Conservation (phyloP, 179 eudicot species). For the Nepenthes alata region DNA sequence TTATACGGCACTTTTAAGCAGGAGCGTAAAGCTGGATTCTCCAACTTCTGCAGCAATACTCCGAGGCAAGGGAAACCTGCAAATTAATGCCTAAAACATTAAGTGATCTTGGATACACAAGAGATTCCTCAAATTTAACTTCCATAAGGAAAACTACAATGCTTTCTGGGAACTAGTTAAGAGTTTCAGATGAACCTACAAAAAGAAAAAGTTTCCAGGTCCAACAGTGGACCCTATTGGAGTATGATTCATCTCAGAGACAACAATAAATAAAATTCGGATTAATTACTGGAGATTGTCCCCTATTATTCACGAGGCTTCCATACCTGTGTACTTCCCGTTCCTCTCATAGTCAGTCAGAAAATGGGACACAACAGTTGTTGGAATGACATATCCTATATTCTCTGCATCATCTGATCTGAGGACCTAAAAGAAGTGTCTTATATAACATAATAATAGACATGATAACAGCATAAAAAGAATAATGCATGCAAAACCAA, state of each 20-base stretch:
- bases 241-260: not conserved
- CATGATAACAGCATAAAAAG: too few species aligned
- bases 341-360: slow-evolving; percentile 76
- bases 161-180: too few species aligned
- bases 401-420: slow-evolving; percentile 91
- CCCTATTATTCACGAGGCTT: not conserved
- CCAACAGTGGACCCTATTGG: too few species aligned
- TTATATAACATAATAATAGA: not conserved
- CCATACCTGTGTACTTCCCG: slow-evolving; percentile 85
- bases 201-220: too few species aligned
- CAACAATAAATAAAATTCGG: not conserved
- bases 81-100: slow-evolving; percentile 4
- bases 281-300: not conserved
- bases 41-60: slow-evolving; percentile 85
- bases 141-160: too few species aligned
- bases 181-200: too few species aligned
- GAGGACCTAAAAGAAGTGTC: slow-evolving; percentile 47
- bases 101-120: not conserved
- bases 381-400: slow-evolving; percentile 94
- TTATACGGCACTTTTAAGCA: slow-evolving; percentile 77
- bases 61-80: slow-evolving; percentile 97
- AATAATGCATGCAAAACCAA: too few species aligned
- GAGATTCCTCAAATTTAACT: too few species aligned
- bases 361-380: slow-evolving; percentile 90
- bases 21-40: slow-evolving; percentile 87